Conservation (phyloP, 208 protist genomes). For the Acanthamoeba polyphaga region DNA sequence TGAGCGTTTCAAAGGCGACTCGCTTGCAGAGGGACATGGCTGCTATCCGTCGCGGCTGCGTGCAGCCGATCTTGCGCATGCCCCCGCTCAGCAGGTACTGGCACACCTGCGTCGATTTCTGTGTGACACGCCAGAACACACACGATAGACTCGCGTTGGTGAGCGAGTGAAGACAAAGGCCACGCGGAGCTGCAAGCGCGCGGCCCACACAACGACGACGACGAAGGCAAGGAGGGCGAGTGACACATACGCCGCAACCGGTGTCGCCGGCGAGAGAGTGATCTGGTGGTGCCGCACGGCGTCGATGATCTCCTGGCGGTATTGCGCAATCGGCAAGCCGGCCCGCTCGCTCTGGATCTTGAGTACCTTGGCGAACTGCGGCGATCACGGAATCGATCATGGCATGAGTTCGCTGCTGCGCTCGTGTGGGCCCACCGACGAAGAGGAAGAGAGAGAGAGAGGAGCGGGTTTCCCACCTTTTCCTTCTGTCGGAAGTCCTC, state of each 20-base stretch:
- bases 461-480: constrained; percentile 68
- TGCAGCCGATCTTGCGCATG: constrained; percentile 80
- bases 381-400: not conserved
- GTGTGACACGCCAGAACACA: not conserved
- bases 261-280: constrained; percentile 87
- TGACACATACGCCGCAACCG: constrained; percentile 77
- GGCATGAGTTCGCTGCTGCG: no score
- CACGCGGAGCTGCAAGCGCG: not conserved
- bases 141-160: not conserved
- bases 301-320: constrained; percentile 80
- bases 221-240: not conserved
- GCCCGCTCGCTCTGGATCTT: constrained; percentile 74
- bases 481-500: constrained; percentile 82
- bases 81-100: constrained; percentile 85
- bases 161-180: not conserved
- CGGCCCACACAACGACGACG: no score
- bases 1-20: constrained; percentile 78
- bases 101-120: constrained; percentile 85
- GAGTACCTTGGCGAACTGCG: constrained; percentile 35
- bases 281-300: constrained; percentile 80
- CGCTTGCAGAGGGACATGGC: constrained; percentile 79
- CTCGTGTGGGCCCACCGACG: not conserved
- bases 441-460: constrained; percentile 23
- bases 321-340: constrained; percentile 79
- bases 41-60: constrained; percentile 80